Conservation (phyloP, 1,139 yeast genomes). For the Tardiomyces depauwii region DNA sequence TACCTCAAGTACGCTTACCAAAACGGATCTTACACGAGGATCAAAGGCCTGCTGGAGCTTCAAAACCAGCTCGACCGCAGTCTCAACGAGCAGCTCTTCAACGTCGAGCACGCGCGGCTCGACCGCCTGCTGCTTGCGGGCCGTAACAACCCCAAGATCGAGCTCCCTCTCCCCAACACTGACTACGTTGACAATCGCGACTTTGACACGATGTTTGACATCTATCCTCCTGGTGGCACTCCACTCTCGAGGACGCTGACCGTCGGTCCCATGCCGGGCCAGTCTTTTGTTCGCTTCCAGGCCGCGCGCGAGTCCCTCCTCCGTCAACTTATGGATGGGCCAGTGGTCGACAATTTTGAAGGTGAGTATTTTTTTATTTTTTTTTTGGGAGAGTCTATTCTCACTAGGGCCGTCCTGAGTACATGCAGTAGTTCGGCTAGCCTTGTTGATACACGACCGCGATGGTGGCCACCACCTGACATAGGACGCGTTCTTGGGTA, state of each 20-base stretch:
- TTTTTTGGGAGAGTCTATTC: neutral
- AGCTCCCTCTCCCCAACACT: neutral
- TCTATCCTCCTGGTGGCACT: neutral
- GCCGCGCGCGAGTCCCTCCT: neutral
- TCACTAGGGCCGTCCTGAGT: no score
- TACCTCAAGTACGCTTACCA: constrained; percentile 41
- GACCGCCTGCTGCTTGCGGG: constrained; percentile 3
- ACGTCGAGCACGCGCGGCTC: constrained; percentile 8
- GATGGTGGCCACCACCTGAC: no score
- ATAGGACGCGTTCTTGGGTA: no score
- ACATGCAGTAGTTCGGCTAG: no score
- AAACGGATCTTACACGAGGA: constrained; percentile 44
- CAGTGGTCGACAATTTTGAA: neutral
- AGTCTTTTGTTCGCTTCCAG: neutral
- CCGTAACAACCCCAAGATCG: neutral
- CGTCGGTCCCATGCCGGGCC: neutral
- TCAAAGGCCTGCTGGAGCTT: constrained; percentile 45
- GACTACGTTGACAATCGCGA: constrained; percentile 11
- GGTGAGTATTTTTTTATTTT: neutral
- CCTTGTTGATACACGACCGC: no score
- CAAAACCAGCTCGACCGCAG: constrained; percentile 16
- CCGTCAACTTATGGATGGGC: neutral
- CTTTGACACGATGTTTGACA: constrained; percentile 3
- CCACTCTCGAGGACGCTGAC: neutral
- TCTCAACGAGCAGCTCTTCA: constrained; percentile 11